These are phyloP conservation scores for Torulaspora quercuum DNA, from an alignment of 805 yeast species.

Conservation along the genomic window DNA sequence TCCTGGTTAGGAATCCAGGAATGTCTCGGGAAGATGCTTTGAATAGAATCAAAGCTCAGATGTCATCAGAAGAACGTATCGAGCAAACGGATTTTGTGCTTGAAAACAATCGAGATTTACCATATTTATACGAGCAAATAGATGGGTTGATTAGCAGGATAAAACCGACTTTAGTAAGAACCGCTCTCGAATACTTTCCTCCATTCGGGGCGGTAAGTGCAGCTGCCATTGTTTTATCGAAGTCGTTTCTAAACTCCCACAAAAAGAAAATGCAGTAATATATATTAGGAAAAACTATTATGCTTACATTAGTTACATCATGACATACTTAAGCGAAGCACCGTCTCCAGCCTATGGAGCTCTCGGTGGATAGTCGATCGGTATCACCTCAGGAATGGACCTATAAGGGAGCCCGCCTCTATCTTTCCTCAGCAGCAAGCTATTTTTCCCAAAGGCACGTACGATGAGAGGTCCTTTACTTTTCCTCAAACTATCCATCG, in stretches of 20 bases:
- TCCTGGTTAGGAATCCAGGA: conserved; percentile 63
- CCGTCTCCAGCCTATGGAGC: conserved; percentile 10
- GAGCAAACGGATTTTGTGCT: conserved; percentile 62
- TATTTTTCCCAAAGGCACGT: conserved; percentile 36
- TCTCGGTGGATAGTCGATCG: conserved; percentile 31
- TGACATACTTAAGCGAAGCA: conserved; percentile 6
- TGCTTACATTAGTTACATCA: conserved; percentile 11
- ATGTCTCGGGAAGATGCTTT: conserved; percentile 62
- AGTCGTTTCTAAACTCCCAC: conserved; percentile 14
- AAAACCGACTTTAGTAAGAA: conserved; percentile 38
- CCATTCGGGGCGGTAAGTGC: conserved; percentile 40
- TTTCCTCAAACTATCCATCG: conserved; percentile 10
- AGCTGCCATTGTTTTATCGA: conserved; percentile 28
- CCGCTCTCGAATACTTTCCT: conserved; percentile 40
- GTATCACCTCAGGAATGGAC: conserved; percentile 32
- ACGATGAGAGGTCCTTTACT: conserved; percentile 28
- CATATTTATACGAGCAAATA: conserved; percentile 43
- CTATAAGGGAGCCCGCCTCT: conserved; percentile 39
- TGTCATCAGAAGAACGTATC: conserved; percentile 58
- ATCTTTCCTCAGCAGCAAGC: conserved; percentile 31
- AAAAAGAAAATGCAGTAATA: conserved; percentile 13
- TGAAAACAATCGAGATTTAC: conserved; percentile 53
- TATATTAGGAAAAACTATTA: no score
- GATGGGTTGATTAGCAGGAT: conserved; percentile 40
- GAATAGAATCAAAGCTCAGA: conserved; percentile 72